Percentiles rank a stretch among this genome's conserved stretches.
Conservation (phyloP, 192 early-diverging fungal genomes). For the Coemansia sp. region DNA sequence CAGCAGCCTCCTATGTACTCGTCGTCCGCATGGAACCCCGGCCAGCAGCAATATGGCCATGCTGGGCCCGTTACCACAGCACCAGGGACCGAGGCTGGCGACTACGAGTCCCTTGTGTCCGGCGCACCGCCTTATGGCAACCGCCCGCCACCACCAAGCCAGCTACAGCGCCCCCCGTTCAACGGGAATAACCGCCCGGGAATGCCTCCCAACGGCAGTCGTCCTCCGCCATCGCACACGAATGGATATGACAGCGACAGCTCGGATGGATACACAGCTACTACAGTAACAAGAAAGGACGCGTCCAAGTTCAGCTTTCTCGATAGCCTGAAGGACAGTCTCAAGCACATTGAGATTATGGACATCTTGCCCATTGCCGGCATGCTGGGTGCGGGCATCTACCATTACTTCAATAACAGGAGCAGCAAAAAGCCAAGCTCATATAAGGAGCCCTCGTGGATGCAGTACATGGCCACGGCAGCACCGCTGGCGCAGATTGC, state of each 20-base stretch:
- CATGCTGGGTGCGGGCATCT: constrained; percentile 29
- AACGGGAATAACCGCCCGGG: constrained; percentile 12
- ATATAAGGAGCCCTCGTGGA: constrained; percentile 36
- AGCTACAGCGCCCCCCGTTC: constrained; percentile 7
- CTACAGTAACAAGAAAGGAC: neutral
- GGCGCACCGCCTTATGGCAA: constrained; percentile 4
- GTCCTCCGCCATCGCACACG: neutral
- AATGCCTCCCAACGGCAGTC: constrained; percentile 1
- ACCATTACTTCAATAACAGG: constrained; percentile 30
- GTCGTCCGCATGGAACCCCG: constrained; percentile 9
- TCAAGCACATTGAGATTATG: constrained; percentile 23
- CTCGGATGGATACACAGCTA: constrained; percentile 9
- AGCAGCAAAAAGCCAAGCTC: constrained; percentile 13
- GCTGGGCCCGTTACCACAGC: constrained; percentile 20
- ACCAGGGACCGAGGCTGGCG: constrained; percentile 17
- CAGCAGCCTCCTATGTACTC: constrained; percentile 4
- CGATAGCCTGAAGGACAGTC: constrained; percentile 31
- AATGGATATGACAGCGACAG: constrained; percentile 24
- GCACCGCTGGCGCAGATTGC: constrained; percentile 11
- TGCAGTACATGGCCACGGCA: constrained; percentile 27
- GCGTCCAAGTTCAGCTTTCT: constrained; percentile 22
- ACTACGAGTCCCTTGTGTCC: constrained; percentile 25
- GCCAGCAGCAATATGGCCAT: constrained; percentile 3
- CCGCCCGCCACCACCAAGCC: neutral
- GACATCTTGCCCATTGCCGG: constrained; percentile 34